Base-by-base conservation (phyloP, 148 eudicot genomes). In the Camellia japonica region DNA sequence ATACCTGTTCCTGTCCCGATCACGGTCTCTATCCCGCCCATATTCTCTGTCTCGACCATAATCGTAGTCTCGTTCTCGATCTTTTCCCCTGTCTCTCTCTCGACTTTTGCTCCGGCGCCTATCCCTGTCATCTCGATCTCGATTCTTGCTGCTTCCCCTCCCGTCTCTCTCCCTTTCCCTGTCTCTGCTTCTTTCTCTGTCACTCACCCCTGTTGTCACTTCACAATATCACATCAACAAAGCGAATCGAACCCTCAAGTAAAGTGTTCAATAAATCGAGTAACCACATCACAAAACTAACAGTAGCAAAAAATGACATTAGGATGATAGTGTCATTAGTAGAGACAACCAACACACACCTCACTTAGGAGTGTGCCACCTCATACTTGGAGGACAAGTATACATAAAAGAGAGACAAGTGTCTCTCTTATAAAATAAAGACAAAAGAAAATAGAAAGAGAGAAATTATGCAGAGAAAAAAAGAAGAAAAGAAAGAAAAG, bases 81-180 rank as follows among this genome's bases (percentile, higher is more conserved):
- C 91, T 79, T 91, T 86, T 66, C 87, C 89, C 64, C 94, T 86
- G 56, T 86, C 94, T 82, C 94, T 78, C 58, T 92, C 95, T 80
- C 90, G 84, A 70, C 91, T 89, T 85, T 88, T 87, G 87, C 91
- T 89, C 46, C 84, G 72, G 38, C 79, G 87, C 76, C 94, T 86
- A 70, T 87, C 86, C 70, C 89, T 87, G 30, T 81, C 82, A 62
- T 80, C 85, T 74, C 89, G 86, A 30, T 82, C 84, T 76, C 87
- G 78, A 42, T 78, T 85, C 74, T 83, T 83, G 86, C 89, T 83
- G 73, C 83, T 89, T 67, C 87, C 90, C 60, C 90, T 89, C 51
- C 80, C 87, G 62, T 89, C 91, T 63, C 85, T 82, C 3, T 83
- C 87, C 18, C 86, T 84, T 9, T 88, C 90, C n/a, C 85, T 75